phyloP scores from a whole-genome alignment of 2,329 filamentous ascomycete genomes.

The Sporothrix phasma region DNA sequence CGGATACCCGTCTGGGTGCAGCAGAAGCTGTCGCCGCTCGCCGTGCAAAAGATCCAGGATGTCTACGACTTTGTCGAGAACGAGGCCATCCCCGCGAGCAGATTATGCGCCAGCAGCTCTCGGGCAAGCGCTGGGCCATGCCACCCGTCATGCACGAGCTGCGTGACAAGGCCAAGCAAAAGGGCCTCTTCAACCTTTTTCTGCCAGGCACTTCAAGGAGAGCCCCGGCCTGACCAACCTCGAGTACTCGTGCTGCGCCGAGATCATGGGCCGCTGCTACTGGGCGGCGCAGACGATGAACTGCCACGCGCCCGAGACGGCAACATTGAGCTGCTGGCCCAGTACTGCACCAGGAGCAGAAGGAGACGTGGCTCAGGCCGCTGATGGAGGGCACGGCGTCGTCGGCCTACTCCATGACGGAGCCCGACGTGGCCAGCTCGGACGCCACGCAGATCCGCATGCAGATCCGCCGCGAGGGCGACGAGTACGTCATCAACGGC shows the following conservation, averaged over 20 bases:
- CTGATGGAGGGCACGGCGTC: conserved; percentile 77
- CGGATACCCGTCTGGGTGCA: conserved; percentile 66
- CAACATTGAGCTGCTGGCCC: conserved; percentile 91
- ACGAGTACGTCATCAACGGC: conserved; percentile 89
- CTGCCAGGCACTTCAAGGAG: conserved; percentile 87
- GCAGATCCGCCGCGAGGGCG: conserved; percentile 69
- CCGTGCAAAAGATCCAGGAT: conserved; percentile 23
- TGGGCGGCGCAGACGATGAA: conserved; percentile 80
- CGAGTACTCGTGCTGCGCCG: conserved; percentile 95
- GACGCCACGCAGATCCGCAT: conserved; percentile 92
- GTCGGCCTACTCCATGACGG: conserved; percentile 89
- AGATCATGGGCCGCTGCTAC: conserved; percentile 79
- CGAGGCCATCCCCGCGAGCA: conserved; percentile 52
- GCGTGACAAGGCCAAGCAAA: conserved; percentile 39
- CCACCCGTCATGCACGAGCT: conserved; percentile 33
- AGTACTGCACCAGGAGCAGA: conserved; percentile 81
- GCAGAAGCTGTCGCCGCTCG: conserved; percentile 20
- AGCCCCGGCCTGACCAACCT: conserved; percentile 90
- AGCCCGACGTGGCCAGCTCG: conserved; percentile 76
- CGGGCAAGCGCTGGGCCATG: conserved; percentile 58
- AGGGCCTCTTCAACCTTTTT: conserved; percentile 98
- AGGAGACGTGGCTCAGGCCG: conserved; percentile 71
- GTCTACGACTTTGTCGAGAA: conserved; percentile 34
- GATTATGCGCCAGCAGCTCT: conserved; percentile 74
- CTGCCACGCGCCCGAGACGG: conserved; percentile 82